Evolutionary conservation across 1,139 yeast genomes (phyloP), one percentile per base, ranked within the genome.

Genomic region (Suzukiozyma palmioleophila): DNA sequence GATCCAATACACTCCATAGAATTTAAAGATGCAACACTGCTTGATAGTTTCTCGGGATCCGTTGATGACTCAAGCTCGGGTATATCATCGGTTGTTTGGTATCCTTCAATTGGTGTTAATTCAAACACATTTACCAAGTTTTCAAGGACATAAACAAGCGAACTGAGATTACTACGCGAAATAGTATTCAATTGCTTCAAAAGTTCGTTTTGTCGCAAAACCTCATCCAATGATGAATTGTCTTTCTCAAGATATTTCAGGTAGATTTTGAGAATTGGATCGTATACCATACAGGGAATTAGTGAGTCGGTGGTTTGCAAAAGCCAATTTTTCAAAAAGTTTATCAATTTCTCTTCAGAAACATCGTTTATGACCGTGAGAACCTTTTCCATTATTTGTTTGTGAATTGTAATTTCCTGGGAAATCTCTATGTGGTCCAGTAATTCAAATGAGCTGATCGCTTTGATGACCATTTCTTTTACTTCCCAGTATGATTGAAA

Each of bases 201-300:
- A 16, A 66, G 43, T 22, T 60, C 66, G 37, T 29, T 15, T 22
- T 33, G 26, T 13, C 30, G 25, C 22, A 26, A 9, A 8, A n/a
- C 36, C 14, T 15, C 13, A 22, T 33, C 30, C 36, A 22, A 22
- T 13, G 32, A 14, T 11, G 38, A 31, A 24, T 34, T 33, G 1
- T 37, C 39, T 2, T 37, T 33, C 2, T 35, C n/a, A 2, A 29
- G 8, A 11, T 15, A 30, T 26, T 39, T 33, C 26, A 49, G 47
- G 43, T 66, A 68, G 29, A 52, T 44, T 10, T 50, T 54, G 9
- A 62, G 38, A 21, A 70, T 46, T 7, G 69, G 54, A 40, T 70
- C 76, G 46, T 58, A 68, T 2, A 65, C 60, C 48, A 68, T 60
- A 44, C 69, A 67, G 0, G 77, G 77, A n/a, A 72, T 65, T 26